A percentile compares a stretch with the other conserved stretches of the same genome.
phyloP scores from a whole-genome alignment of 2,329 filamentous ascomycete genomes.

The Neocatenulostroma microsporum region DNA sequence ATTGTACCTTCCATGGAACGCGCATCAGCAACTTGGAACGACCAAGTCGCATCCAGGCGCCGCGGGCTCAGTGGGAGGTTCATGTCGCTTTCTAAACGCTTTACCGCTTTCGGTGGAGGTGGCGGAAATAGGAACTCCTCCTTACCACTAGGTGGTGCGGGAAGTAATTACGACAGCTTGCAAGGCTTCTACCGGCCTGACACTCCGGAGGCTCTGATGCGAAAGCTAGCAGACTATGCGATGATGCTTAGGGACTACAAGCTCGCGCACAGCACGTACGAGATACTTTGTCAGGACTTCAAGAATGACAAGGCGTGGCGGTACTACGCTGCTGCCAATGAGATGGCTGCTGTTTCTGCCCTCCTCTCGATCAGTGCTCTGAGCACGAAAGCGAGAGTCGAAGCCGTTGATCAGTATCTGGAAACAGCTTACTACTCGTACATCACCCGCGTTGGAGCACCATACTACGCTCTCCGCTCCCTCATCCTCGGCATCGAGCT shows the following conservation, averaged over 20 bases:
- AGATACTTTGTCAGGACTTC: conserved; percentile 81
- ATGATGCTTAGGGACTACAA: conserved; percentile 98
- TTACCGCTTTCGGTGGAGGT: conserved; percentile 65
- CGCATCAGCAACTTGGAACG: conserved; percentile 85
- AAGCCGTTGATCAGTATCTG: conserved; percentile 77
- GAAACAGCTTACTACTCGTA: conserved; percentile 92
- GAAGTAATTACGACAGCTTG: conserved; percentile 68
- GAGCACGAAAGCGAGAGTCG: conserved; percentile 63
- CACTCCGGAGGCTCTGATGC: conserved; percentile 79
- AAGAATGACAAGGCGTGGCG: conserved; percentile 95
- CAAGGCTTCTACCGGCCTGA: conserved; percentile 79
- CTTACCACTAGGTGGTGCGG: conserved; percentile 41
- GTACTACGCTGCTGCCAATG: conserved; percentile 85
- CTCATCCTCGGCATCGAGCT: conserved; percentile 73
- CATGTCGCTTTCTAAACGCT: conserved; percentile 86
- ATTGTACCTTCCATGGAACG: conserved; percentile 95
- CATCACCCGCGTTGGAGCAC: conserved; percentile 69
- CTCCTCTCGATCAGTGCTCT: conserved; percentile 67
- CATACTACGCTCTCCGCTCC: conserved; percentile 73
- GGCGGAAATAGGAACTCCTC: conserved; percentile 54
- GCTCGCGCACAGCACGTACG: conserved; percentile 82
- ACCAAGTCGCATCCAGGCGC: conserved; percentile 85
- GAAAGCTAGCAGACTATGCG: conserved; percentile 86
- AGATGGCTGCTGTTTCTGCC: conserved; percentile 84
- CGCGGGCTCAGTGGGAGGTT: conserved; percentile 88